Base-by-base conservation (phyloP, 164 flowering plant genomes). In the Vitis amurensis region DNA sequence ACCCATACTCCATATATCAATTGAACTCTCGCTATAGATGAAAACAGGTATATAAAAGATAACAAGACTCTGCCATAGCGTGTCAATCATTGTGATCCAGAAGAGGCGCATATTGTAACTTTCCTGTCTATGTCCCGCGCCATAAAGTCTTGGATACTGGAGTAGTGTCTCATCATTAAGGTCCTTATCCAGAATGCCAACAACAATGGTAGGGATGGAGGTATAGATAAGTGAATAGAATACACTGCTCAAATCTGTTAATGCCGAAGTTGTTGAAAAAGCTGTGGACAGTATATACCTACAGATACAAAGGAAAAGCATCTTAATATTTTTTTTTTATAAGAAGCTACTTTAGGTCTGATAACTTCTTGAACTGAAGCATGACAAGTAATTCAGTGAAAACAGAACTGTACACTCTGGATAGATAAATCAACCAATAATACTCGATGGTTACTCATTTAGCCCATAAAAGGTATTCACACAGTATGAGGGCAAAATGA, bases 1-100 rank as follows among this genome's bases (percentile, higher is more conserved):
- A 51, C 98, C 98, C 76, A 93, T 77, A 71, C 98, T 93, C 95
- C 93, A 91, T n/a, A 90, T 87, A 72, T 93, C 98, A 76, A 91
- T 82, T 11, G 87, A 16, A 76, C 95, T 87, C 47, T 81, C 85
- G 74, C 64, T 73, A 63, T 85, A 91, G 48, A 73, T 77, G 53
- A 73, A 85, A 4, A 90, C 47, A 50, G 98, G 98, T 19, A 90
- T 68, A 63, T 78, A 87, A 80, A 93, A 93, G 55, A 93, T 88
- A 74, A 86, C 97, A 71, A 91, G 90, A 72, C 98, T 93, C 80
- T 93, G 98, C 98, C 98, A 93, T 17, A 93, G 69, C n/a, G 97
- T 93, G 75, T 93, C 98, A 7, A 83, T 65, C 98, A 93, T 93
- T 30, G 95, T 87, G 63, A 91, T 69, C 98, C 97, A 91, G 79